Conservation (phyloP, 2,329 filamentous ascomycete genomes). For the Ceratocystis alfenasii region DNA sequence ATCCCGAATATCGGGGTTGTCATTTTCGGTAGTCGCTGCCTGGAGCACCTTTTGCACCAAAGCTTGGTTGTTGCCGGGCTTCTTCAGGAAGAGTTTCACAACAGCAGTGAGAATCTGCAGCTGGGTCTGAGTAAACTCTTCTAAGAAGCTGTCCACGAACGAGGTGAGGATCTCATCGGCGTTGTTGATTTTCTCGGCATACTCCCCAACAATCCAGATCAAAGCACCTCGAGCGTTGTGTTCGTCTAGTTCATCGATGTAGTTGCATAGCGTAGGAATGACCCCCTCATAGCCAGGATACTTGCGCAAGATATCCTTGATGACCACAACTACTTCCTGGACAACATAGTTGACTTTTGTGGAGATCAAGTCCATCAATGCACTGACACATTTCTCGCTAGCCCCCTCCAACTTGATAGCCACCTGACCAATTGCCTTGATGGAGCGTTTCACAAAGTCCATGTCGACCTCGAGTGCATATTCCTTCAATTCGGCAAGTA, state of each 20-base stretch:
- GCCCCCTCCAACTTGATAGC: constrained; percentile 97
- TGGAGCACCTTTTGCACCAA: constrained; percentile 92
- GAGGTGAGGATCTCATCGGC: constrained; percentile 85
- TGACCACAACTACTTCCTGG: constrained; percentile 95
- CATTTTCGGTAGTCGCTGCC: constrained; percentile 81
- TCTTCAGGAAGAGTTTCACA: constrained; percentile 95
- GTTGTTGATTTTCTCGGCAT: constrained; percentile 97
- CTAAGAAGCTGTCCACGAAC: constrained; percentile 88
- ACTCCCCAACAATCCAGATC: constrained; percentile 98
- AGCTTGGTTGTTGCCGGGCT: constrained; percentile 79
- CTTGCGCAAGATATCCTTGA: constrained; percentile 96
- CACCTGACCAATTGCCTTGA: constrained; percentile 93
- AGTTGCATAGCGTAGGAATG: constrained; percentile 88
- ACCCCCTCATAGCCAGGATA: constrained; percentile 97
- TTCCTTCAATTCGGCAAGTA: constrained; percentile 88
- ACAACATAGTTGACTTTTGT: constrained; percentile 99
- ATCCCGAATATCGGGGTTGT: constrained; percentile 95
- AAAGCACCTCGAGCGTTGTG: constrained; percentile 78
- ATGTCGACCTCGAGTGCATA: constrained; percentile 98
- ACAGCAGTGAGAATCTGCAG: constrained; percentile 93
- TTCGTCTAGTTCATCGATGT: constrained; percentile 94
- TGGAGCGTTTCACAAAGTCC: constrained; percentile 90
- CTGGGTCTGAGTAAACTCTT: constrained; percentile 98
- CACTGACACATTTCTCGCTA: constrained; percentile 90
- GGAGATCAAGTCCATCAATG: constrained; percentile 82